Percentiles rank a stretch among this genome's conserved stretches.
Conservation (phyloP, 2,329 filamentous ascomycete species). For the Xylaria sp. region DNA sequence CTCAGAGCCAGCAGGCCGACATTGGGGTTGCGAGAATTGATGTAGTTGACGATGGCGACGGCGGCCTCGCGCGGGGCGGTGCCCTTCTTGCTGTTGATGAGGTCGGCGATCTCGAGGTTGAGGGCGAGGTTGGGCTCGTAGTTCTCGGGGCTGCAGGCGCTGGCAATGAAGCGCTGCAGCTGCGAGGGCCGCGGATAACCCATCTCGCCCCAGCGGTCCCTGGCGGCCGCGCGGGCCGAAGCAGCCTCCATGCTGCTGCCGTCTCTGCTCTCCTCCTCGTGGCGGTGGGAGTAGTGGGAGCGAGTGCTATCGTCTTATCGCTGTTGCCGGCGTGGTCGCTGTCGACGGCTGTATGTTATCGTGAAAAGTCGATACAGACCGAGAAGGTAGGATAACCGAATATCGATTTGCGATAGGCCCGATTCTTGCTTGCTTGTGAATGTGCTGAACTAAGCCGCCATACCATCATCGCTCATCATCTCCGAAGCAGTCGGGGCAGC, state of each 20-base stretch:
- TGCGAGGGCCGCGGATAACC: slow-evolving; percentile 82
- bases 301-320: neutral
- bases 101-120: slow-evolving; percentile 94
- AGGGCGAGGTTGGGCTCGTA: slow-evolving; percentile 97
- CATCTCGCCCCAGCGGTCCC: slow-evolving; percentile 90
- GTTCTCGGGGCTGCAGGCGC: slow-evolving; percentile 96
- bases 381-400: neutral
- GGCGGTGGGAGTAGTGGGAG: neutral
- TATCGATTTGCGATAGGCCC: neutral
- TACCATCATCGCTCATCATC: neutral
- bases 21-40: slow-evolving; percentile 97
- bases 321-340: slow-evolving; percentile 1
- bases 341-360: neutral
- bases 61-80: slow-evolving; percentile 94
- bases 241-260: slow-evolving; percentile 80
- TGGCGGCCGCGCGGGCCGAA: slow-evolving; percentile 92
- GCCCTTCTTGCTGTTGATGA: slow-evolving; percentile 98
- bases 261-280: neutral
- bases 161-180: slow-evolving; percentile 93
- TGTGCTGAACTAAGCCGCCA: neutral
- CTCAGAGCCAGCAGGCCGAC: slow-evolving; percentile 89
- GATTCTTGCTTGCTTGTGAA: neutral
- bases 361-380: neutral
- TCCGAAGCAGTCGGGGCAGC: neutral
- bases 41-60: slow-evolving; percentile 88